Conservation (phyloP, 2,329 filamentous ascomycete genomes). For the Mycocentrospora acerina region DNA sequence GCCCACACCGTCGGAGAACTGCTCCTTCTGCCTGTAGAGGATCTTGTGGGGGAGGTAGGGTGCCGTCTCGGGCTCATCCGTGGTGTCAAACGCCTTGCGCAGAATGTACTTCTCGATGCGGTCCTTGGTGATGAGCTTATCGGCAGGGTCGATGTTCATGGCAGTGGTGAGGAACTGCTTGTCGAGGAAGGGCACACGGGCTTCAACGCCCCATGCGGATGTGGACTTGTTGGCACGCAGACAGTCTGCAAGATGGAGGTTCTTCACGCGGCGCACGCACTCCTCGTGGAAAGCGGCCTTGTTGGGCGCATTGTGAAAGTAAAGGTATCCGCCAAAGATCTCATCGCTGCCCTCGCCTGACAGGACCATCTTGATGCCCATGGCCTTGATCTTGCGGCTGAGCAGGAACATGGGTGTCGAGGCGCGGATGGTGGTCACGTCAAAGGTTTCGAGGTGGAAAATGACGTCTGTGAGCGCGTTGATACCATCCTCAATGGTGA, state of each 20-base stretch:
- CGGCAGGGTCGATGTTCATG: slow-evolving; percentile 91
- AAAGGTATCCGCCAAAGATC: slow-evolving; percentile 97
- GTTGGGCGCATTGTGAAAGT: slow-evolving; percentile 94
- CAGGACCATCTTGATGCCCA: slow-evolving; percentile 99
- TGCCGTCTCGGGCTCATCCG: slow-evolving; percentile 74
- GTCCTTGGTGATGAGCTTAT: slow-evolving; percentile 83
- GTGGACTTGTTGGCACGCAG: slow-evolving; percentile 99
- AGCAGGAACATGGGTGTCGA: slow-evolving; percentile 99
- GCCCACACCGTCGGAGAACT: slow-evolving; percentile 97
- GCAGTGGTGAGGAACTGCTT: slow-evolving; percentile 90
- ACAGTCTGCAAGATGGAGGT: slow-evolving; percentile 95
- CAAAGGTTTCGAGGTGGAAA: slow-evolving; percentile 95
- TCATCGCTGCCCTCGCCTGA: slow-evolving; percentile 96
- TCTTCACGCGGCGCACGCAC: slow-evolving; percentile 91
- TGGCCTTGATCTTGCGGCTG: slow-evolving; percentile 97
- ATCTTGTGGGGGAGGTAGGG: slow-evolving; percentile 96
- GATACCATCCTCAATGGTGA: slow-evolving; percentile 95
- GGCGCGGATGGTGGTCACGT: slow-evolving; percentile 96
- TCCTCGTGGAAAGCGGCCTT: slow-evolving; percentile 94
- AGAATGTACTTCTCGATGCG: slow-evolving; percentile 97
- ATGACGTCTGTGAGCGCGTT: slow-evolving; percentile 97
- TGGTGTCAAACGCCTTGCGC: slow-evolving; percentile 95
- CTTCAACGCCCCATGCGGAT: slow-evolving; percentile 95
- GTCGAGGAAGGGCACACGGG: slow-evolving; percentile 95
- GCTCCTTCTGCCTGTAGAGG: slow-evolving; percentile 98